A percentile compares a stretch with the other conserved stretches of the same genome.
Conservation (phyloP, 108 stramenopile genomes). For the Discostella stelligeroides region DNA sequence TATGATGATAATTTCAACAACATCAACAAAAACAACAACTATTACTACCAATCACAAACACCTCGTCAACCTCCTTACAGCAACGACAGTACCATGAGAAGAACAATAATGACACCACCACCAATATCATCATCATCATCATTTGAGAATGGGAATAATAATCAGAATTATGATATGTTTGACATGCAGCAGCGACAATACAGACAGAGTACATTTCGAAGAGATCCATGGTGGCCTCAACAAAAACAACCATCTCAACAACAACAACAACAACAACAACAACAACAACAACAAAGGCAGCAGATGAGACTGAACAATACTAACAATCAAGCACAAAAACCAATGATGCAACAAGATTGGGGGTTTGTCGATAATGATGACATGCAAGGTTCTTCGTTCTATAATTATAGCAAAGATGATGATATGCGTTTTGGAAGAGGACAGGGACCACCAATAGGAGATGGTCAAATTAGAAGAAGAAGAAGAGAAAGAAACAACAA, state of each 20-base stretch:
- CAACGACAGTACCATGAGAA: neutral
- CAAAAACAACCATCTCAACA: neutral
- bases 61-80: neutral
- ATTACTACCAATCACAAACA: neutral
- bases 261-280: too few relatives aligned
- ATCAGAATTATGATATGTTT: neutral
- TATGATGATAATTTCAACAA: neutral
- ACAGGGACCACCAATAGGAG: too few relatives aligned
- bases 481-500: neutral
- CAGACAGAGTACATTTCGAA: neutral
- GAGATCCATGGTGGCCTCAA: slow-evolving; percentile 4
- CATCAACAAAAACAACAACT: neutral
- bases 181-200: neutral
- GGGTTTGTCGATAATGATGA: neutral
- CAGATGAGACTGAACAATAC: neutral
- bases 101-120: neutral
- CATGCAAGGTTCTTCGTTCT: neutral
- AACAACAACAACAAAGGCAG: neutral
- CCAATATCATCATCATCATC: neutral
- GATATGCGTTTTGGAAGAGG: too few relatives aligned
- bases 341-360: too few relatives aligned
- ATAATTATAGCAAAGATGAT: neutral
- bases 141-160: neutral
- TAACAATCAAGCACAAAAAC: too few relatives aligned
- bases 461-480: too few relatives aligned